Conservation (phyloP, 148 eudicot species). For the Rhododendron mucronatum region DNA sequence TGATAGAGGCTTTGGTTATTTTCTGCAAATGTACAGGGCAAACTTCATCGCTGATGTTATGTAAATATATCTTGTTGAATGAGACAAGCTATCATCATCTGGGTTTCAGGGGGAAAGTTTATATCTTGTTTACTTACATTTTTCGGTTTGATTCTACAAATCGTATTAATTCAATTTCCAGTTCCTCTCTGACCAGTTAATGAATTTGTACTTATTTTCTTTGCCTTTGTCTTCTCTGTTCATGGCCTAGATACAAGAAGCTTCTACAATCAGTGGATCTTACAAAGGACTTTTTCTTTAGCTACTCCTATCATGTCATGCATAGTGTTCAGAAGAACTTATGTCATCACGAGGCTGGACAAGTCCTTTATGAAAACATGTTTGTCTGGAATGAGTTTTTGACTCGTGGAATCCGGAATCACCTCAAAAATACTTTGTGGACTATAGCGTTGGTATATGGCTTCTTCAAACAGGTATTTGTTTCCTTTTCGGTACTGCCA, state of each 20-base stretch:
- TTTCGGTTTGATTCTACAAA: background rate
- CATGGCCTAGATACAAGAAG: conserved; percentile 75
- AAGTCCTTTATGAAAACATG: conserved; percentile 45
- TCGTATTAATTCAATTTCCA: background rate
- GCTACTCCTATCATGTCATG: conserved; percentile 86
- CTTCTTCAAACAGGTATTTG: conserved; percentile 80
- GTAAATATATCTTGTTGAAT: conserved; percentile 50
- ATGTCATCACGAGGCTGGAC: conserved; percentile 36
- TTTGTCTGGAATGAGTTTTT: conserved; percentile 92
- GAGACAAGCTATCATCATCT: conserved; percentile 54
- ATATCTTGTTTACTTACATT: conserved; percentile 3
- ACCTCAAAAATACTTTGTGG: conserved; percentile 69
- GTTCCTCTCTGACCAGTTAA: background rate
- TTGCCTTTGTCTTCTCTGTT: conserved; percentile 37
- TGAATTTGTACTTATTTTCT: conserved; percentile 32
- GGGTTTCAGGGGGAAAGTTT: conserved; percentile 33
- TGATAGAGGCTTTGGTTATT: conserved; percentile 30
- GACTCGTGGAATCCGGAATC: conserved; percentile 57
- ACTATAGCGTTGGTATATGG: conserved; percentile 90
- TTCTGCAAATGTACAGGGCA: conserved; percentile 48
- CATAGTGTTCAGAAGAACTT: conserved; percentile 72
- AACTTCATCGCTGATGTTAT: conserved; percentile 43
- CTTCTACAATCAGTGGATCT: conserved; percentile 73
- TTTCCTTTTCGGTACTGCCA: background rate
- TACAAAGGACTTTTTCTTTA: conserved; percentile 79